Percentiles rank a stretch among this genome's conserved stretches.
phyloP scores from a whole-genome alignment of 169 alveolate genomes.

The Toxoplasma gondii region DNA sequence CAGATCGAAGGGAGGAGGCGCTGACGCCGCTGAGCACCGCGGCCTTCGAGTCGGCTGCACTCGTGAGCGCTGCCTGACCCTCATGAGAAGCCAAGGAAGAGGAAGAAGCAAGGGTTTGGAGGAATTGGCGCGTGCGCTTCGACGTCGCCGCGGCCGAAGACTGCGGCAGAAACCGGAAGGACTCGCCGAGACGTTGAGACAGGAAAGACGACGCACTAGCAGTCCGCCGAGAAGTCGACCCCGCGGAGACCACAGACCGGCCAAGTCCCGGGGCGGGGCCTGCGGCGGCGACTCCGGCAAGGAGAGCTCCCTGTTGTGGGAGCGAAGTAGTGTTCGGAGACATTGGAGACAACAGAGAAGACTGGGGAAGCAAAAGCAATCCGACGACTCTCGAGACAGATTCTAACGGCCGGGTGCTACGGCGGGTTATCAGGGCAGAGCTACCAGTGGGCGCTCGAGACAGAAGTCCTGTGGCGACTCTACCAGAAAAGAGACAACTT shows the following conservation, averaged over 20 bases:
- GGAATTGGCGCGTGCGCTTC: slow-evolving; percentile 19
- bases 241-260: neutral
- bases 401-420: neutral
- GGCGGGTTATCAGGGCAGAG: neutral
- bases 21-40: neutral
- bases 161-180: neutral
- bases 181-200: neutral
- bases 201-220: slow-evolving; percentile 9
- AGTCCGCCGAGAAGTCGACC: neutral
- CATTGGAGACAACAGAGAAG: neutral
- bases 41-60: neutral
- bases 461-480: neutral
- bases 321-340: neutral
- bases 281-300: neutral
- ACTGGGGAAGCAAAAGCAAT: neutral
- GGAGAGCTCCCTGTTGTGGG: neutral
- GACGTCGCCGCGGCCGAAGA: neutral
- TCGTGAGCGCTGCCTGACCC: neutral
- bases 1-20: neutral
- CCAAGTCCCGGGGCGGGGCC: neutral
- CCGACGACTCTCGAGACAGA: neutral
- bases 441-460: neutral
- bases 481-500: neutral
- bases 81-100: neutral
- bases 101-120: neutral